These are phyloP conservation scores for Lophiotrema nucula DNA, from an alignment of 495 filamentous ascomycete genomes.

Conservation along the genomic window DNA sequence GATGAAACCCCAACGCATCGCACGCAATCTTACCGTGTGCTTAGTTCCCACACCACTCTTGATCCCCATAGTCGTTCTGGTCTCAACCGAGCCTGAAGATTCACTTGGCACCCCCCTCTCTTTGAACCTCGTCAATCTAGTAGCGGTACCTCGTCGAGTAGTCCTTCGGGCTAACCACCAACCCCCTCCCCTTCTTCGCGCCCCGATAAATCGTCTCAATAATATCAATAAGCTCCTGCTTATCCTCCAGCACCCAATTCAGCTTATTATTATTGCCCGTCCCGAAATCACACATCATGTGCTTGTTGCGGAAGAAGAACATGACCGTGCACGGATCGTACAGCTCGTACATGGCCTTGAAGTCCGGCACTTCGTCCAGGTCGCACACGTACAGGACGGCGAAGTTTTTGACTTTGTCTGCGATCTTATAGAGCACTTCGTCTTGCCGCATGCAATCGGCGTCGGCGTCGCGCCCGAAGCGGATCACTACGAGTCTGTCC, in stretches of 20 bases:
- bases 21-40: no score
- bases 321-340: conserved; percentile 62
- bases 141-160: conserved; percentile 39
- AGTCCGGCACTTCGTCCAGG: conserved; percentile 91
- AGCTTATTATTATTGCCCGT: conserved; percentile 98
- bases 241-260: conserved; percentile 97
- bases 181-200: conserved; percentile 92
- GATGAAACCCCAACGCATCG: no score
- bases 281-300: conserved; percentile 60
- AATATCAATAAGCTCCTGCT: conserved; percentile 98
- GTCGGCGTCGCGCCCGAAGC: conserved; percentile 81
- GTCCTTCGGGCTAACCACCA: conserved; percentile 92
- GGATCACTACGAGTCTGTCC: conserved; percentile 92
- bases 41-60: no score
- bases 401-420: conserved; percentile 82
- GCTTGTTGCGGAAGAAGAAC: conserved; percentile 98
- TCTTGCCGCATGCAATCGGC: conserved; percentile 46
- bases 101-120: no score
- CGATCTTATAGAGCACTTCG: conserved; percentile 40
- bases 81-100: no score
- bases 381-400: conserved; percentile 97
- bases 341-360: conserved; percentile 84
- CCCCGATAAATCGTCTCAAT: conserved; percentile 97
- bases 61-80: no score
- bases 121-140: no score